A percentile compares a stretch with the other conserved stretches of the same genome.
These are phyloP conservation scores for Cryptosporidium parvum DNA, from an alignment of 169 alveolate species.

Conservation along the genomic window DNA sequence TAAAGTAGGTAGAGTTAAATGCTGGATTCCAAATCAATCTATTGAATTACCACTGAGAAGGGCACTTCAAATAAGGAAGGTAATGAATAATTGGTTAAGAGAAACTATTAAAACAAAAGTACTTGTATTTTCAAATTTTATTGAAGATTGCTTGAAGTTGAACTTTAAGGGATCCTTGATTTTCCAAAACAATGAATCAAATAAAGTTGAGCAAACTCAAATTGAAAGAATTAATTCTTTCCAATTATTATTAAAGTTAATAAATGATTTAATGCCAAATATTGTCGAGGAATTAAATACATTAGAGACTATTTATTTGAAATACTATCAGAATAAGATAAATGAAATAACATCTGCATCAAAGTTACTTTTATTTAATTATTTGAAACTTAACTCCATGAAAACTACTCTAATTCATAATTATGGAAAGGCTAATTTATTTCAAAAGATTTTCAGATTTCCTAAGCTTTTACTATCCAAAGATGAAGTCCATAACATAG, in stretches of 20 bases:
- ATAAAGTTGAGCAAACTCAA: background rate
- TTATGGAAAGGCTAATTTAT: conserved; percentile 61
- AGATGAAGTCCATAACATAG: conserved; percentile 28
- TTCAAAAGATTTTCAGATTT: conserved; percentile 61
- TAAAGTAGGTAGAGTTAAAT: conserved; percentile 25
- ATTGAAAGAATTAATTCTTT: conserved; percentile 15
- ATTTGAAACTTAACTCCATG: conserved; percentile 36
- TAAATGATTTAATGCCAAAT: conserved; percentile 11
- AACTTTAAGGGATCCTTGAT: conserved; percentile 27
- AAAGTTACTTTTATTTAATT: background rate
- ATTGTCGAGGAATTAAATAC: conserved; percentile 45
- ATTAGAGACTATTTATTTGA: conserved; percentile 32
- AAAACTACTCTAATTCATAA: conserved; percentile 46
- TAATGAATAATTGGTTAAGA: conserved; percentile 48
- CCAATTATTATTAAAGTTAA: conserved; percentile 1
- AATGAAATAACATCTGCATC: conserved; percentile 10
- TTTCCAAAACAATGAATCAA: conserved; percentile 11
- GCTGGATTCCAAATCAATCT: conserved; percentile 69
- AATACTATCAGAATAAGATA: conserved; percentile 40
- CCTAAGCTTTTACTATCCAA: conserved; percentile 32
- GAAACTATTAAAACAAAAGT: conserved; percentile 22
- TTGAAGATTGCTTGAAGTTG: conserved; percentile 29
- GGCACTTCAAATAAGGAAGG: conserved; percentile 54
- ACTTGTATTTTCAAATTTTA: conserved; percentile 16
- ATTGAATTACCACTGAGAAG: conserved; percentile 63